Conservation (phyloP, 2,329 filamentous ascomycete species). For the Colletotrichum caudatum region DNA sequence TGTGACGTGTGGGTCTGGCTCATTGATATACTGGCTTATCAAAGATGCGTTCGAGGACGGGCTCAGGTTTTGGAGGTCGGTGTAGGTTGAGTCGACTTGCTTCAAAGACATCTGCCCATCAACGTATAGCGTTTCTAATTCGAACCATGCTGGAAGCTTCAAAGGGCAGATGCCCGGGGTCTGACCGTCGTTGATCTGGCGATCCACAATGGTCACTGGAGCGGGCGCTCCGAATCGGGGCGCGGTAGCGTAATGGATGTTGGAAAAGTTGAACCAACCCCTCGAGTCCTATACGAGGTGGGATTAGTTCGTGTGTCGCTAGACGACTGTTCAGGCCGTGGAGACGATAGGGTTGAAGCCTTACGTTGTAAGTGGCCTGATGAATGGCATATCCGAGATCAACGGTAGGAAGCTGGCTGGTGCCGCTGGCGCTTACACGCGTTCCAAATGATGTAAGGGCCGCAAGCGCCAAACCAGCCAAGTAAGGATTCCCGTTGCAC, state of each 20-base stretch:
- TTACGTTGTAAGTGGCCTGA: neutral
- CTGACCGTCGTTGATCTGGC: conserved; percentile 48
- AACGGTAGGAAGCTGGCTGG: neutral
- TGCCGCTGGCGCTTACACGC: neutral
- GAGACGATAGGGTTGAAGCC: neutral
- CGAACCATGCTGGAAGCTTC: neutral
- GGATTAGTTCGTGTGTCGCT: neutral
- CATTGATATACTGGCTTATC: neutral
- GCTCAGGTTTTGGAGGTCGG: neutral
- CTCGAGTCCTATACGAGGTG: neutral
- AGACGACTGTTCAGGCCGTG: rapidly evolving
- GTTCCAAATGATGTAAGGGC: neutral
- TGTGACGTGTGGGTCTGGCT: neutral
- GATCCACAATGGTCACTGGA: conserved; percentile 49
- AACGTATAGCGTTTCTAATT: neutral
- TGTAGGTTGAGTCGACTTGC: neutral
- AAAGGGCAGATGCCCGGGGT: neutral
- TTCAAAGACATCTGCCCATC: neutral
- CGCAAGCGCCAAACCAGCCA: neutral
- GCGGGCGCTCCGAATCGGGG: conserved; percentile 74
- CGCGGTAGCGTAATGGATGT: conserved; percentile 77
- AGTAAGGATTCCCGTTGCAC: neutral
- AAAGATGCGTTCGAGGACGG: neutral
- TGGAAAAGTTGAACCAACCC: conserved; percentile 44
- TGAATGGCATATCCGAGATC: conserved; percentile 8